These are phyloP conservation scores for Betula pendula DNA, from an alignment of 306 rosid species.

Conservation along the genomic window DNA sequence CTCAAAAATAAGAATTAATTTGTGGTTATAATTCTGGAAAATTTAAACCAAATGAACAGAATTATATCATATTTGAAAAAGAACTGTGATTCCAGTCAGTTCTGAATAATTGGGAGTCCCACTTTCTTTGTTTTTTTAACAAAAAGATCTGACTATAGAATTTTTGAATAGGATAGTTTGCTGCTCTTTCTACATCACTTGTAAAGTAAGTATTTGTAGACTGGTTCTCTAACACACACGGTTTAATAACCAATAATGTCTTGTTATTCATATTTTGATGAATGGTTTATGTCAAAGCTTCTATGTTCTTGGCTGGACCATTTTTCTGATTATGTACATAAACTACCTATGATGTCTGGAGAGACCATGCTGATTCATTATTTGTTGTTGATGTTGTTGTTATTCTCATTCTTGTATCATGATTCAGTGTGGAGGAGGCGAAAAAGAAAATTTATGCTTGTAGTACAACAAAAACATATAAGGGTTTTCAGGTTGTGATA, in stretches of 20 bases:
- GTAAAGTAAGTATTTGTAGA: background rate
- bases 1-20: too few relatives aligned
- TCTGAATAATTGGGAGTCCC: too few relatives aligned
- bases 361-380: background rate
- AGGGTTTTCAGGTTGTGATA: conserved; percentile 78
- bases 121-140: too few relatives aligned
- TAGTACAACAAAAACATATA: conserved; percentile 78
- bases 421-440: conserved; percentile 79
- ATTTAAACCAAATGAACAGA: too few relatives aligned
- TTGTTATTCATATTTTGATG: background rate
- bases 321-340: background rate
- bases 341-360: background rate
- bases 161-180: too few relatives aligned
- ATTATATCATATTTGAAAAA: too few relatives aligned
- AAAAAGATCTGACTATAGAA: too few relatives aligned
- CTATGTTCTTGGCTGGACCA: background rate
- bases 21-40: too few relatives aligned
- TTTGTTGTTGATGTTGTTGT: background rate
- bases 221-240: background rate
- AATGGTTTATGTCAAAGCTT: background rate
- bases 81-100: too few relatives aligned
- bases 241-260: background rate
- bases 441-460: conserved; percentile 85
- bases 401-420: conserved; percentile 7
- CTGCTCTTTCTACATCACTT: too few relatives aligned